Evolutionary conservation across 345 rosid species (phyloP), one percentile per base, ranked within the genome.

Genomic region (Luvunga scandens): DNA sequence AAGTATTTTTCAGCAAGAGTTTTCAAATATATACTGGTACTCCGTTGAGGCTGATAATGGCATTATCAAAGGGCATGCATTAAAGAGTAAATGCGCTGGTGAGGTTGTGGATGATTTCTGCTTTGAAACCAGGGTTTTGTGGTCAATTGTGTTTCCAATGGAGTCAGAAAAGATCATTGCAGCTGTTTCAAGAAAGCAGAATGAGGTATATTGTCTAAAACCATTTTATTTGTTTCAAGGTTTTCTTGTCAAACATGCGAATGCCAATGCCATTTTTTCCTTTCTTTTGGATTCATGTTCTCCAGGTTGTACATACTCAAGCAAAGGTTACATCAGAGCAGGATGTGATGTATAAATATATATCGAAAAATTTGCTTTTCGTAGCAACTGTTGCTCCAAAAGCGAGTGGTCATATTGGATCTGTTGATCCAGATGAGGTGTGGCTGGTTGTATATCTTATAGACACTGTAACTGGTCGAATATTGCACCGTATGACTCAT

Each of bases 271-370:
- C 30, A 24, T 59, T 19, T 74, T 24, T 63, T 14, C 5, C 19
- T 66, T 33, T 30, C 4, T 24, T 69, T 72, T 72, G 8, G 38
- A 48, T 69, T 55, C 21, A 72, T 67, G 73, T 57, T 81, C 80
- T 79, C 64, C 85, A 96, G 99, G 99, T 93, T 72, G 94, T 97
- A 78, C 99, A 94, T 79, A 97, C 98, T 78, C 99, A 94, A 89
- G 98, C 98, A 77, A 97, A 97, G 89, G 92, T 84, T 62, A 81
- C 90, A 78, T 84, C 91, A 78, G 98, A 97, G 60, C 95, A 94
- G 82, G 98, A 94, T 81, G 90, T 91, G 69, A 87, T 97, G 91
- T 97, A 92, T 70, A 97, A 97, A 83, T 94, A 93, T 56, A 85
- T 94, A 80, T 97, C 99, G 9, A 92, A 83, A 75, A 97, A 93